Base-by-base conservation (phyloP, 2,329 filamentous ascomycete species). In the Ophiostoma ulmi region DNA sequence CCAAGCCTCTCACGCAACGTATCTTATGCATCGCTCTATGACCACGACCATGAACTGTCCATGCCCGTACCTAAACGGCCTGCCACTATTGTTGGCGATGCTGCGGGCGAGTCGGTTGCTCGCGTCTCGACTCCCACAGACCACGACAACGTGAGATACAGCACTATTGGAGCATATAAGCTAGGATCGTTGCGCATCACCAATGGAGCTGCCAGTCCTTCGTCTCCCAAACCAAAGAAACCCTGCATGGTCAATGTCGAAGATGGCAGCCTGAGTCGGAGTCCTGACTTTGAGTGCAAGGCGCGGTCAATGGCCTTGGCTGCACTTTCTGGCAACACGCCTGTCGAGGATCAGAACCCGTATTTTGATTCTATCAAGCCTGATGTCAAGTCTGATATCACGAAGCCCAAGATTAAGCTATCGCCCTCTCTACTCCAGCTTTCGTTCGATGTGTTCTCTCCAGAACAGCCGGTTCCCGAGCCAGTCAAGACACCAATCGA, bases 141-240 rank as follows among this genome's bases (percentile, higher is more conserved):
- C 63, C 36, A 65, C 35, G 77, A 80, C 38, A 83, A 86, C 8
- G 20, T 44, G 8, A 22, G 65, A n/a, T 89, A 89, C 74, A 81
- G 82, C 72, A 86, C 88, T 65, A 83, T 87, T 41, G 88, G 88
- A 3, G 85, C 83, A 13, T 89, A 88, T 76, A 88, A 87, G 75
- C 83, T 88, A 69, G 88, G 88, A 1, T 86, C 86, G 1, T 75
- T 90, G 68, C 84, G 86, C 48, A 89, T 90, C 70, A 88, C 82
- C 31, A 90, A 90, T 76, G 87, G 86, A 17, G 80, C 81, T 3
- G 81, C 79, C 1, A 86, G 83, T 71, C 87, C 88, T 2, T 77
- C 79, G n/a, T 73, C 74, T 20, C 74, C 74, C 1, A 71, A 72
- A 0, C 71, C 73, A 20, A 68, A 52, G 1, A 48, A 55, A 22